These are phyloP conservation scores for Aspergillus indologenus DNA, from an alignment of 495 filamentous ascomycete species.

Conservation along the genomic window DNA sequence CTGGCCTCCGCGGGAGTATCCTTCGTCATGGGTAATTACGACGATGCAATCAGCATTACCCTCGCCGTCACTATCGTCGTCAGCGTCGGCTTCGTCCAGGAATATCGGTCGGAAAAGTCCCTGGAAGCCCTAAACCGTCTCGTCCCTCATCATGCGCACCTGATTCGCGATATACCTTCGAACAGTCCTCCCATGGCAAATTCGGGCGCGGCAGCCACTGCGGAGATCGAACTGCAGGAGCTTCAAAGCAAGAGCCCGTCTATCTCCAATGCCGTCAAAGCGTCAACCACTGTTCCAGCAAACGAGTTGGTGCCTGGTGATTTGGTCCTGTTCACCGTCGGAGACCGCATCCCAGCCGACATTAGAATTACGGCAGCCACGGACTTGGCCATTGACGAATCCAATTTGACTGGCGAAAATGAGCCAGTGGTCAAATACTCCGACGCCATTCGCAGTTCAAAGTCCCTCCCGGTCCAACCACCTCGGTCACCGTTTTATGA, in stretches of 20 bases:
- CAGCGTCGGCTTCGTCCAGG: constrained; percentile 92
- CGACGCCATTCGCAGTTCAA: constrained; percentile 49
- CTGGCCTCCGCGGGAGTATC: constrained; percentile 87
- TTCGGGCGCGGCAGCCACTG: constrained; percentile 28
- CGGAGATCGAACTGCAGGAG: constrained; percentile 44
- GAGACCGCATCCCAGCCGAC: constrained; percentile 94
- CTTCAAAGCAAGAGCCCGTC: constrained; percentile 37
- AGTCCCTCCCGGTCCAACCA: constrained; percentile 26
- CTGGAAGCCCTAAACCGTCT: constrained; percentile 91
- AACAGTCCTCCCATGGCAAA: constrained; percentile 24
- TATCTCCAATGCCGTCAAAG: constrained; percentile 58
- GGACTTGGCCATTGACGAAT: constrained; percentile 91
- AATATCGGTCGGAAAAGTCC: constrained; percentile 96
- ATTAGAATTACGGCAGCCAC: constrained; percentile 87
- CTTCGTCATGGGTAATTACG: constrained; percentile 88
- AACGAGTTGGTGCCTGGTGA: constrained; percentile 87
- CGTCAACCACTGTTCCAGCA: constrained; percentile 80
- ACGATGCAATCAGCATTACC: constrained; percentile 93
- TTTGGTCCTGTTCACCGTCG: constrained; percentile 87
- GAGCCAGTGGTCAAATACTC: constrained; percentile 79
- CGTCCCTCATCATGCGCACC: constrained; percentile 89
- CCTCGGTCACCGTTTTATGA: constrained; percentile 58
- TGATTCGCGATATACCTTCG: constrained; percentile 61
- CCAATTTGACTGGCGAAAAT: constrained; percentile 96
- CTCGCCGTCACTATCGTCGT: constrained; percentile 96